Evolutionary conservation across 352 stramenopile species (phyloP).

Genomic region (Ophiocytium majus): DNA sequence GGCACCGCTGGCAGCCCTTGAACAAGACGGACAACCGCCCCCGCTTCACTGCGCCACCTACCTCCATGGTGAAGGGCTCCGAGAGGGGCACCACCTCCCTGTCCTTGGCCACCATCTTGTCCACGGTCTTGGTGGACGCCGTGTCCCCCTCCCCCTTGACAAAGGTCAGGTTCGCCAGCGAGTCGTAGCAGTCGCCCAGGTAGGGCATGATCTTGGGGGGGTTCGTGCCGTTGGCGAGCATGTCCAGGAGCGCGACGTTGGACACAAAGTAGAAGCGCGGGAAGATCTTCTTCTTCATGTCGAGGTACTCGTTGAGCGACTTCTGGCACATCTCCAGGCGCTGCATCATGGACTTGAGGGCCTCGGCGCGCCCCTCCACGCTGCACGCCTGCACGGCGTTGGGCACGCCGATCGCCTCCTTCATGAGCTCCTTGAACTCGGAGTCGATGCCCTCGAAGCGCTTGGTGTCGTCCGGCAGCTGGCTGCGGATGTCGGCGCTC

Average conservation of each 20-base stretch:
- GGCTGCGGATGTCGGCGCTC: conserved; percentile 82
- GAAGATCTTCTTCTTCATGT: conserved; percentile 90
- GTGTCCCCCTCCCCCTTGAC: conserved; percentile 60
- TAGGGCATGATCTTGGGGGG: conserved; percentile 96
- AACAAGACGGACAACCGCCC: not conserved
- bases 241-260: conserved; percentile 86
- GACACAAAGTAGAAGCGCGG: conserved; percentile 94
- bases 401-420: conserved; percentile 64
- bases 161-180: conserved; percentile 74
- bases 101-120: conserved; percentile 92
- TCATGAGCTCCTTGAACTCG: conserved; percentile 74
- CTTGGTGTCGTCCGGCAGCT: conserved; percentile 73
- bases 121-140: conserved; percentile 68
- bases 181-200: conserved; percentile 94
- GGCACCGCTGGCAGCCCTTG: no score
- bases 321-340: conserved; percentile 92
- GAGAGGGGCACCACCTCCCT: conserved; percentile 79
- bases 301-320: conserved; percentile 89
- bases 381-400: conserved; percentile 56
- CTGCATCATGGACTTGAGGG: conserved; percentile 60
- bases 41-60: not conserved
- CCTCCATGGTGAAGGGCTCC: conserved; percentile 59
- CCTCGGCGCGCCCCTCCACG: conserved; percentile 58
- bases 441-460: conserved; percentile 70
- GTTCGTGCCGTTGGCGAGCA: conserved; percentile 91